Evolutionary conservation across 495 filamentous ascomycete species (phyloP).

Genomic region (Xylaria curta): DNA sequence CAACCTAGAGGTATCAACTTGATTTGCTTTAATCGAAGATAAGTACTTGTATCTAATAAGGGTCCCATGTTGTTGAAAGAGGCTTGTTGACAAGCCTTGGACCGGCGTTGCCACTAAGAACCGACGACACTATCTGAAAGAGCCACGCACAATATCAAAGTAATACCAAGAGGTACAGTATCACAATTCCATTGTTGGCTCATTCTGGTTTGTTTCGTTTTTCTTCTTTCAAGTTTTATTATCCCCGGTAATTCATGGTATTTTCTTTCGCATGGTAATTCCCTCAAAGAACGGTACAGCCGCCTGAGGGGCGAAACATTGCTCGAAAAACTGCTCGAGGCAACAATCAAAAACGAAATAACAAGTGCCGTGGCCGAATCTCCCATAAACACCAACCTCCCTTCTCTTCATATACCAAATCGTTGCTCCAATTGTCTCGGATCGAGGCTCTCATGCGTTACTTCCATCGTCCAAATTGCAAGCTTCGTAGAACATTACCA

Average conservation of each 20-base stretch:
- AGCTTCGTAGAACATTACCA: slow-evolving; percentile 18
- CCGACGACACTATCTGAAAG: background rate
- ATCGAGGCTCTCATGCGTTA: slow-evolving; percentile 25
- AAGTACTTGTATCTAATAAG: background rate
- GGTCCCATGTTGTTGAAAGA: background rate
- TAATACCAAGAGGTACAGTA: background rate
- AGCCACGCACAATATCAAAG: slow-evolving; percentile 6
- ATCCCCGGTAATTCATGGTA: background rate
- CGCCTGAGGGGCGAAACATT: slow-evolving; percentile 8
- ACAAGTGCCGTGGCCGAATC: slow-evolving; percentile 24
- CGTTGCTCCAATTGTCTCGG: slow-evolving; percentile 34
- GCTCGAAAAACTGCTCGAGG: slow-evolving; percentile 18
- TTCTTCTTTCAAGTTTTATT: background rate
- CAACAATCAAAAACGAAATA: slow-evolving; percentile 20
- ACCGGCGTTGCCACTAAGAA: background rate
- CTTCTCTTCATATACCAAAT: slow-evolving; percentile 32
- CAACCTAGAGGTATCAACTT: background rate
- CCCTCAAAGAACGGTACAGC: slow-evolving; percentile 5
- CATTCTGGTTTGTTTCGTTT: background rate
- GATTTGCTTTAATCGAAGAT: background rate
- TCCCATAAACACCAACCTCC: slow-evolving; percentile 32
- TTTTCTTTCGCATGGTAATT: slow-evolving; percentile 5
- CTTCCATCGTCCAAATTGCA: slow-evolving; percentile 17
- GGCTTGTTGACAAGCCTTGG: background rate
- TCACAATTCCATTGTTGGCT: slow-evolving; percentile 17